phyloP scores from a whole-genome alignment of 768 basidiomycete genomes.

The Piloderma croceum region DNA sequence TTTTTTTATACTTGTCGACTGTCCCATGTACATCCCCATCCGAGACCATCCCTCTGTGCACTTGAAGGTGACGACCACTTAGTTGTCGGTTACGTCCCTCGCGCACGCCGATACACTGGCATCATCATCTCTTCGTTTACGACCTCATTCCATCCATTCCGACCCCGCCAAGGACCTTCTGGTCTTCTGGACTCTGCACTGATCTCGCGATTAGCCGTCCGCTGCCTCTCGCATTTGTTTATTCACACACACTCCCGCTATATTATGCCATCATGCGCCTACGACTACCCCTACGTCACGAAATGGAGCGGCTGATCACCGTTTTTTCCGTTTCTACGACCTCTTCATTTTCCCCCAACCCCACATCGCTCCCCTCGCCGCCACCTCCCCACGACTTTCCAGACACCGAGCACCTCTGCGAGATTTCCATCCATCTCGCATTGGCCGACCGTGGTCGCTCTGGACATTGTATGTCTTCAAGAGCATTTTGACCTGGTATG shows the following conservation, averaged over 20 bases:
- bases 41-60: conserved; percentile 46
- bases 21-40: conserved; percentile 42
- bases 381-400: conserved; percentile 13
- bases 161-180: neutral
- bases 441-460: conserved; percentile 19
- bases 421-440: conserved; percentile 7
- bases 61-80: conserved; percentile 81
- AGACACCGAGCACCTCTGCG: conserved; percentile 18
- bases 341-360: conserved; percentile 11
- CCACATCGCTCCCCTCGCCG: conserved; percentile 21
- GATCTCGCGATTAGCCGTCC: neutral
- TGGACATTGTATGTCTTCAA: conserved; percentile 33
- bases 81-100: conserved; percentile 75
- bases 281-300: conserved; percentile 16
- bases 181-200: neutral
- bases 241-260: conserved; percentile 5
- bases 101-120: conserved; percentile 75
- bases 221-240: conserved; percentile 3
- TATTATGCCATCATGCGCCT: conserved; percentile 6
- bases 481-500: conserved; percentile 16
- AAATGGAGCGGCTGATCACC: conserved; percentile 43
- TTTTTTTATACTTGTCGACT: conserved; percentile 34
- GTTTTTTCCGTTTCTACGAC: conserved; percentile 23
- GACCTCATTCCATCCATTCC: neutral
- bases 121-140: conserved; percentile 30